Percentiles rank a stretch among this genome's conserved stretches.
These are phyloP conservation scores for Pulveroboletus ravenelii DNA, from an alignment of 768 basidiomycete species.

Conservation along the genomic window DNA sequence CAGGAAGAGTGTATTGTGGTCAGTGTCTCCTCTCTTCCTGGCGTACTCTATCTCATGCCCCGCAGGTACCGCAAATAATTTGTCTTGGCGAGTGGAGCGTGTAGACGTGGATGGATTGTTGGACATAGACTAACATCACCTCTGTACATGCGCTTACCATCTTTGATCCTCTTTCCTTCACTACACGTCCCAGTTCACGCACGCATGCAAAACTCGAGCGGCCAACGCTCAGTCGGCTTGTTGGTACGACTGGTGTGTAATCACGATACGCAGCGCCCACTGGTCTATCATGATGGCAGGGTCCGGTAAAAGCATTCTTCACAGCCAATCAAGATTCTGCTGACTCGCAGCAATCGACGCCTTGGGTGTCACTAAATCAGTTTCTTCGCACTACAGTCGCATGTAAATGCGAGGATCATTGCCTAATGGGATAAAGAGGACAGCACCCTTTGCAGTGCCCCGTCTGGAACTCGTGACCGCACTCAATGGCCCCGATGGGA, in stretches of 20 bases:
- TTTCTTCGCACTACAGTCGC: too few relatives aligned
- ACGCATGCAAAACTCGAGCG: neutral
- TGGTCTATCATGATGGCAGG: too few relatives aligned
- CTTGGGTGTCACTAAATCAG: too few relatives aligned
- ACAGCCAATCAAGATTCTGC: too few relatives aligned
- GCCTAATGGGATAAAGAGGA: too few relatives aligned
- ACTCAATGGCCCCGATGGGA: too few relatives aligned
- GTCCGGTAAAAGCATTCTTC: too few relatives aligned
- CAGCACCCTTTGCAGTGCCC: too few relatives aligned
- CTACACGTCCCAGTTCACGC: neutral
- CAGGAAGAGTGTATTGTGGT: constrained; percentile 88
- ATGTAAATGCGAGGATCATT: too few relatives aligned
- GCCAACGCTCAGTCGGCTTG: neutral
- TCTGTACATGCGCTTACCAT: constrained; percentile 17
- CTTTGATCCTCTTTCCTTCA: neutral
- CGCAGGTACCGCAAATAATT: constrained; percentile 27
- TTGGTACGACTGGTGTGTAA: neutral
- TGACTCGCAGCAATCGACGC: too few relatives aligned
- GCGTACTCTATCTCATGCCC: neutral
- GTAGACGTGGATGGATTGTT: constrained; percentile 5
- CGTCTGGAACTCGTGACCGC: too few relatives aligned
- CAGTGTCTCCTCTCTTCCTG: constrained; percentile 11
- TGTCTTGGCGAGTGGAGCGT: neutral
- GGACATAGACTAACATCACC: constrained; percentile 23
- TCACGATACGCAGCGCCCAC: too few relatives aligned